Evolutionary conservation across 2,329 filamentous ascomycete genomes (phyloP), one percentile per base, ranked within the genome.

Genomic region (Xylariaceae sp.): DNA sequence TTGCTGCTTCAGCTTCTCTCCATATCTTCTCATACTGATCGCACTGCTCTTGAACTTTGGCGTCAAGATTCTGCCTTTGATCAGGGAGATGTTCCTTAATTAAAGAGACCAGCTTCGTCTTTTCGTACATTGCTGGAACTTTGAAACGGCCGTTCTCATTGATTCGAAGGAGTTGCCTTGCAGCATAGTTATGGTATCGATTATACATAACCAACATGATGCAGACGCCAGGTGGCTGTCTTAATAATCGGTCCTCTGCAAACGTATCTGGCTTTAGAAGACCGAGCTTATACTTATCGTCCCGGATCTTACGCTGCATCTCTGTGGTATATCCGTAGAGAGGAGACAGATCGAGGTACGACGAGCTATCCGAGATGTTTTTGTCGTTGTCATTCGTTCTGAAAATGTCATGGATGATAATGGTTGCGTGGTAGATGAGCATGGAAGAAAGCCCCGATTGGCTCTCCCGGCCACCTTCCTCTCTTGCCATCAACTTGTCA

Each of bases 401-500:
- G 20, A 40, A 40, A n/a, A 40, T 40, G 18, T 40, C 36, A 11
- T 40, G 36, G 13, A 40, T 40, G 36, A 40, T 40, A 18, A 40
- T 40, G 6, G 36, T 21, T 4, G 36, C 36, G 13, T 40, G 36
- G 20, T 40, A 40, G 21, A 40, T 21, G 8, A 40, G 21, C 36
- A 40, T 40, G 16, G 7, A 10, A 3, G 36, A 40, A 9, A 40
- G 16, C 16, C 36, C 36, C 7, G 36, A 20, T 24, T 20, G 15
- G 36, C 21, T 40, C 18, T 40, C 11, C 8, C 16, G 9, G 21
- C 7, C 15, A 8, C 20, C 9, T 4, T 37, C 35, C 10, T 23
- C 36, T 6, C 36, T 15, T 20, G 36, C 15, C 36, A 40, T 40
- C 18, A 40, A 24, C 8, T 10, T 20, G 36, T 40, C 36, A 40